Evolutionary conservation across 2,329 filamentous ascomycete species (phyloP).

Genomic region (Botrytis aclada): DNA sequence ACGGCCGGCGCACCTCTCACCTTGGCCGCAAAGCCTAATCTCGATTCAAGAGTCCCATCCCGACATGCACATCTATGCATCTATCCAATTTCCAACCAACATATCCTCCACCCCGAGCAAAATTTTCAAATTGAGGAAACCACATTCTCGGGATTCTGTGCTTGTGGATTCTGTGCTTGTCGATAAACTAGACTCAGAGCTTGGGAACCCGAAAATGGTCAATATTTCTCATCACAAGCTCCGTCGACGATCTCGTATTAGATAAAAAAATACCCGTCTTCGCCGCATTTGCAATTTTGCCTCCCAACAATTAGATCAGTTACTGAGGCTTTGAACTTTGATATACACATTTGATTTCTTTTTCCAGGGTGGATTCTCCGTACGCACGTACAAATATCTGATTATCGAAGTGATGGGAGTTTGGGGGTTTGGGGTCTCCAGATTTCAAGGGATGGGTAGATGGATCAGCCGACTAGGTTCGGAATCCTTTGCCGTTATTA

Average conservation of each 20-base stretch:
- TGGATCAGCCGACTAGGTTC: slow-evolving; percentile 9
- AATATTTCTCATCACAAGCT: background rate
- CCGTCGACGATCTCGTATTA: background rate
- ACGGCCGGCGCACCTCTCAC: background rate
- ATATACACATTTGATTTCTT: background rate
- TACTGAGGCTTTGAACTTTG: background rate
- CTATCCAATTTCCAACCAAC: background rate
- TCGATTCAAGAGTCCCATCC: background rate
- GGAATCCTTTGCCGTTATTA: slow-evolving; percentile 15
- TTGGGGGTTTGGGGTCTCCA: background rate
- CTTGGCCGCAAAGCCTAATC: background rate
- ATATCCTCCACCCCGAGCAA: background rate
- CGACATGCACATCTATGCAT: background rate
- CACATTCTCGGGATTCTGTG: background rate
- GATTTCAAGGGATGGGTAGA: background rate
- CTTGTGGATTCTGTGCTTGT: background rate
- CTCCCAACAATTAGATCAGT: background rate
- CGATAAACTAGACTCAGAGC: background rate
- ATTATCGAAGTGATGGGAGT: background rate
- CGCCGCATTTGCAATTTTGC: background rate
- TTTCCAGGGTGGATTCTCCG: background rate
- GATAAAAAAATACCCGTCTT: background rate
- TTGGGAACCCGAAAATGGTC: background rate
- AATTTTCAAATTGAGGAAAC: background rate
- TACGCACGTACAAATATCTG: background rate